A percentile compares a stretch with the other conserved stretches of the same genome.
These are phyloP conservation scores for Furcasterigmium sp. DNA, from an alignment of 2,329 filamentous ascomycete species.

Conservation along the genomic window DNA sequence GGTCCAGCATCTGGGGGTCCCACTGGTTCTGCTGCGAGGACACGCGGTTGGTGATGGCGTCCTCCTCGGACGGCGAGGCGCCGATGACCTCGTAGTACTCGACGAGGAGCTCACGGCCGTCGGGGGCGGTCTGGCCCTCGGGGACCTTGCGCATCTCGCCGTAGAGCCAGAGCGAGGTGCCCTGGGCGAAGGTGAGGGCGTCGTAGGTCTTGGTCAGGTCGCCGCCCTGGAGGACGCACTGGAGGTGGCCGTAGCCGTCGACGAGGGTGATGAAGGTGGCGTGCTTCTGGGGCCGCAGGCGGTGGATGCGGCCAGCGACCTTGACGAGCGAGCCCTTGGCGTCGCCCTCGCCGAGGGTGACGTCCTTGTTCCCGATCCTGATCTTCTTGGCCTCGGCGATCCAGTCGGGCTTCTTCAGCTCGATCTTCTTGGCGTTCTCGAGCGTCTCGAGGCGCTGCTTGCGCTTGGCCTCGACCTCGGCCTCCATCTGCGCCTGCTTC, in stretches of 20 bases:
- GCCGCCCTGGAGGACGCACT: constrained; percentile 73
- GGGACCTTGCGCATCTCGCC: constrained; percentile 83
- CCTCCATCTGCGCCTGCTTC: constrained; percentile 69
- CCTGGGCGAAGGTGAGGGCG: constrained; percentile 75
- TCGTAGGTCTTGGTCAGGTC: constrained; percentile 89
- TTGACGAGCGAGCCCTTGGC: constrained; percentile 66
- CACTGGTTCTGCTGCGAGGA: constrained; percentile 39
- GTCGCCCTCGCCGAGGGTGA: constrained; percentile 49
- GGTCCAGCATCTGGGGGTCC: constrained; percentile 67
- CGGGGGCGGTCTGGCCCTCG: constrained; percentile 69
- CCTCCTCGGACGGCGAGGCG: constrained; percentile 77
- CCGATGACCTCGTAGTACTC: constrained; percentile 83
- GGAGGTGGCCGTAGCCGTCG: constrained; percentile 79
- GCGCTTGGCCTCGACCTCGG: constrained; percentile 67
- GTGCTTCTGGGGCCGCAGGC: constrained; percentile 75
- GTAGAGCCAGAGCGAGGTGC: constrained; percentile 79
- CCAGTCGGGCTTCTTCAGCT: constrained; percentile 62
- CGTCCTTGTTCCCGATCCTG: constrained; percentile 66
- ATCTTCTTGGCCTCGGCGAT: constrained; percentile 73
- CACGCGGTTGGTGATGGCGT: constrained; percentile 81
- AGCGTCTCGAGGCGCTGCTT: constrained; percentile 57
- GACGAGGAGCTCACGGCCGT: constrained; percentile 82
- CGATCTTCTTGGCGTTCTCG: constrained; percentile 72
- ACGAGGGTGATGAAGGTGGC: constrained; percentile 81
- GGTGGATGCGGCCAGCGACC: constrained; percentile 78